Evolutionary conservation across 177 flowering plant genomes (phyloP).

Genomic region (Tripterygium wilfordii): DNA sequence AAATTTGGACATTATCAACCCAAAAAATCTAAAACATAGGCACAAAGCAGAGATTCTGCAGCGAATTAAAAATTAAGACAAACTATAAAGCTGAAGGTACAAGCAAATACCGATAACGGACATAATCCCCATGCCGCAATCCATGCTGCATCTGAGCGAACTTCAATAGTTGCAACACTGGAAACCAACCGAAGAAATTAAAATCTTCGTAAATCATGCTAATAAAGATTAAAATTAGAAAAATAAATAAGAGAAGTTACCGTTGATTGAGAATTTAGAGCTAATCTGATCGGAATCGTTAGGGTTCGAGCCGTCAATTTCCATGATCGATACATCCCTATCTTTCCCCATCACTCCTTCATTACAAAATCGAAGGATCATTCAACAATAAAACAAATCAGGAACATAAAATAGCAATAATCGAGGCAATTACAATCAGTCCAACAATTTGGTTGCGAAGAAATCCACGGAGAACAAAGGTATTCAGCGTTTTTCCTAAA

Average conservation of each 20-base stretch:
- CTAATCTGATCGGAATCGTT: conserved; percentile 24
- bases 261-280: conserved; percentile 68
- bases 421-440: no score
- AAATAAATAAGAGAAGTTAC: conserved; percentile 16
- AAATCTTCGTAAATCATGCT: not conserved
- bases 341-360: no score
- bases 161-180: conserved; percentile 89
- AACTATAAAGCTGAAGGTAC: not conserved
- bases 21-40: not conserved
- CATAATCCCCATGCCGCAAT: conserved; percentile 80
- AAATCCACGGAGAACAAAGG: no score
- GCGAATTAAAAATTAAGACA: not conserved
- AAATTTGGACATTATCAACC: not conserved
- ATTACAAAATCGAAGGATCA: no score
- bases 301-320: conserved; percentile 45
- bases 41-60: not conserved
- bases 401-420: no score
- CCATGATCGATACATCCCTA: conserved; percentile 35
- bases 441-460: no score
- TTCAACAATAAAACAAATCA: no score
- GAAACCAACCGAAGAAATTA: not conserved
- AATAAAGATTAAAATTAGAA: not conserved
- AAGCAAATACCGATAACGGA: conserved; percentile 68
- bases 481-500: no score
- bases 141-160: conserved; percentile 99